Evolutionary conservation across 1,139 yeast species (phyloP), one percentile per base, ranked within the genome.

Genomic region (Geotrichum australiense): DNA sequence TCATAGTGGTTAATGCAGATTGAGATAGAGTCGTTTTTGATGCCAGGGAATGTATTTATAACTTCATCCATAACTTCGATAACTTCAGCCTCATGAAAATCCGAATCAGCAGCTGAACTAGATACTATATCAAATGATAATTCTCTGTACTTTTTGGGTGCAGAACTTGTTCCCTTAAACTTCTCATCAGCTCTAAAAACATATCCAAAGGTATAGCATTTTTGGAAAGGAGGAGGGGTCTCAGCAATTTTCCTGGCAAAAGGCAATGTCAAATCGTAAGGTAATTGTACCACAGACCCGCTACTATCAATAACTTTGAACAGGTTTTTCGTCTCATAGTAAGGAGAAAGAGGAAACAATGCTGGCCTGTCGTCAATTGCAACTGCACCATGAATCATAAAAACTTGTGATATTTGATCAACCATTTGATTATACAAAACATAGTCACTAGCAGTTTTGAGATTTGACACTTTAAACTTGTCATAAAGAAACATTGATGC

Each of bases 221-320:
- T 86, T 18, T 76, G 73, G 47, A 79, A 63, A 3, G 70, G 60
- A 32, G 81, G 68, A 15, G 69, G 68, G 4, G 66, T 64, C 45
- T 82, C 77, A 2, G 48, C 48, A 25, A 91, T 62, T 41, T 77
- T 70, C 50, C 98, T 68, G 0, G 98, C 97, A 64, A 82, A 76
- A 0, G 99, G 97, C 28, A 87, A 64, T 0, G 94, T 82, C 48
- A 89, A 66, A 57, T 91, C 98, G 57, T 81, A 89, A 0, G 96
- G 94, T 28, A 93, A 63, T 48, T 87, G 94, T 25, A 93, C 63
- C 5, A 91, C 91, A 0, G 89, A 76, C 0, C 98, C 98, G 23
- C 85, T 79, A 41, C 76, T 72, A 55, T 91, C 97, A 47, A 93
- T 64, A 1, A 91, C 74, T 52, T 87, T 94, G 51, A 81, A 87